Evolutionary conservation across 2,329 filamentous ascomycete species (phyloP).

Genomic region (Fusarium continuum): DNA sequence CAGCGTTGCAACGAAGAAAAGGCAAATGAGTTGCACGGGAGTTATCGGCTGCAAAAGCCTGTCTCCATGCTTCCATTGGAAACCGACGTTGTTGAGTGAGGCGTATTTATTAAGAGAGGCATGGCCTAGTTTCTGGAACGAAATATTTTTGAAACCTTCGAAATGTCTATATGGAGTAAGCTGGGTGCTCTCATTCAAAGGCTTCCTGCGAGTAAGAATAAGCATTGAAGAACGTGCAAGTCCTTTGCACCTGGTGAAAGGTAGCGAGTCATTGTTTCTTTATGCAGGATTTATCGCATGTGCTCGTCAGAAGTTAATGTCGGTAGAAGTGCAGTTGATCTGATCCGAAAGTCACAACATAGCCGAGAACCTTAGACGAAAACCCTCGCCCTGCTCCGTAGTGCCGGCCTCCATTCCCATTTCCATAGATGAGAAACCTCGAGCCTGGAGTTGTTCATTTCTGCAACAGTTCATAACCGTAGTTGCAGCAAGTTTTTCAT

Average conservation of each 20-base stretch:
- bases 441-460: too few relatives aligned
- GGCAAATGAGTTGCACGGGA: conserved; percentile 15
- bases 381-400: not conserved
- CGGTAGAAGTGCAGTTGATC: not conserved
- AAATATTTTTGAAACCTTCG: not conserved
- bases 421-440: too few relatives aligned
- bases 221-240: not conserved
- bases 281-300: not conserved
- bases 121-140: too few relatives aligned
- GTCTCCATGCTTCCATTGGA: not conserved
- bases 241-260: not conserved
- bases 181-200: not conserved
- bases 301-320: not conserved
- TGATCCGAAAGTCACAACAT: not conserved
- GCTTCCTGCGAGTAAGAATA: not conserved
- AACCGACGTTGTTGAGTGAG: not conserved
- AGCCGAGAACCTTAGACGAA: not conserved
- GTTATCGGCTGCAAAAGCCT: conserved; percentile 11
- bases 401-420: too few relatives aligned
- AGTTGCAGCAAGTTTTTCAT: not conserved
- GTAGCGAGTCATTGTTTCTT: not conserved
- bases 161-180: not conserved
- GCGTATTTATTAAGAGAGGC: not conserved
- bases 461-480: too few relatives aligned
- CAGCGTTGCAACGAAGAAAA: not conserved